phyloP scores from a whole-genome alignment of 2,329 filamentous ascomycete genomes.

The Coniochaeta hoffmannii region DNA sequence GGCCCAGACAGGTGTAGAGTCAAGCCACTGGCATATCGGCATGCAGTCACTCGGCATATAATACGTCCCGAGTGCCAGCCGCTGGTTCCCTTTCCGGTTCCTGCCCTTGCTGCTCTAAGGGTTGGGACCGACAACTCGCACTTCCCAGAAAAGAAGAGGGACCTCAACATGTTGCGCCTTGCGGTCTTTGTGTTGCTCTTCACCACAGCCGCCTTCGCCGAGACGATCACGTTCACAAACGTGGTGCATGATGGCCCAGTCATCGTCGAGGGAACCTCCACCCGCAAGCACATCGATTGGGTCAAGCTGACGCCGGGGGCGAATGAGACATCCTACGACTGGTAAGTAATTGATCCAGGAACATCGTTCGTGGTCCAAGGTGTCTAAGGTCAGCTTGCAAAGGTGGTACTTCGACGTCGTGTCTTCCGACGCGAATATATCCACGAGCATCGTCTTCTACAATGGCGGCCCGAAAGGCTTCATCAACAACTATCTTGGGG shows the following conservation, averaged over 20 bases:
- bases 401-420: conserved; percentile 11
- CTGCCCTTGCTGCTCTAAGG: too few relatives aligned
- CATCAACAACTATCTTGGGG: neutral
- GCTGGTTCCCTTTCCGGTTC: too few relatives aligned
- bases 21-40: too few relatives aligned
- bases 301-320: conserved; percentile 2
- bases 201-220: neutral
- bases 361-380: neutral
- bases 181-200: neutral
- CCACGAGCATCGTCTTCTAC: conserved; percentile 9
- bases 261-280: conserved; percentile 1
- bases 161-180: neutral
- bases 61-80: too few relatives aligned
- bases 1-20: too few relatives aligned
- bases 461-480: conserved; percentile 7
- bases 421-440: conserved; percentile 2
- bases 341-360: neutral
- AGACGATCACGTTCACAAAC: neutral
- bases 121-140: too few relatives aligned
- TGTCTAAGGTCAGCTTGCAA: neutral
- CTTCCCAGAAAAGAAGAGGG: too few relatives aligned
- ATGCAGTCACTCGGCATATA: too few relatives aligned
- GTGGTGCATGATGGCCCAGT: neutral
- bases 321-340: conserved; percentile 7
- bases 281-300: conserved; percentile 2